A percentile compares a stretch with the other conserved stretches of the same genome.
These are phyloP conservation scores for Megacollybia platyphylla DNA, from an alignment of 1,284 basidiomycete genomes.

Conservation along the genomic window DNA sequence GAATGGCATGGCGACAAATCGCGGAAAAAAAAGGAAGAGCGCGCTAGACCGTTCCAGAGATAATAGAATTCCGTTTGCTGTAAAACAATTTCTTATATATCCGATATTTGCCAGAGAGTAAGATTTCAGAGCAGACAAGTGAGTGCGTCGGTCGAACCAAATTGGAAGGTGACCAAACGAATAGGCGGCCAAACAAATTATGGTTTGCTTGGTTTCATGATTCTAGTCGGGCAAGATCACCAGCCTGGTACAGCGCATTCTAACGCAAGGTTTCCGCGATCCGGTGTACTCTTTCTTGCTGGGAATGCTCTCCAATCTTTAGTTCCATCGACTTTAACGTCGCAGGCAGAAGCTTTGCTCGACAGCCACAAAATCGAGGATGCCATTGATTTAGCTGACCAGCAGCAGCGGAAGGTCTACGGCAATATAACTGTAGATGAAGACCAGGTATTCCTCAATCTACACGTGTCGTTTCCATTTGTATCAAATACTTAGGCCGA, in stretches of 20 bases:
- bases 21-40: too few species aligned
- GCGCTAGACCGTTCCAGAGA: too few species aligned
- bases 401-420: conserved; percentile 44
- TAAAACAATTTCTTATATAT: too few species aligned
- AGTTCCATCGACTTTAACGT: conserved; percentile 58
- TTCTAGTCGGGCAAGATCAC: not conserved
- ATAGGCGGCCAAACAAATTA: too few species aligned
- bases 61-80: too few species aligned
- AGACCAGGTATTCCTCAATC: conserved; percentile 29
- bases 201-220: not conserved
- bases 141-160: too few species aligned
- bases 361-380: conserved; percentile 54
- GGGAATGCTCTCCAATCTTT: conserved; percentile 53
- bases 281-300: conserved; percentile 52
- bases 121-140: too few species aligned
- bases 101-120: too few species aligned
- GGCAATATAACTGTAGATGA: conserved; percentile 31
- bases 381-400: conserved; percentile 47
- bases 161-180: too few species aligned
- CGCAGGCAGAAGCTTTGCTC: conserved; percentile 61
- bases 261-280: conserved; percentile 36
- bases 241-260: conserved; percentile 2
- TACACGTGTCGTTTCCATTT: not conserved
- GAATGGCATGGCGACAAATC: too few species aligned
- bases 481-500: conserved; percentile 28